Evolutionary conservation across 257 asterid genomes (phyloP).

Genomic region (Asclepias syriaca): DNA sequence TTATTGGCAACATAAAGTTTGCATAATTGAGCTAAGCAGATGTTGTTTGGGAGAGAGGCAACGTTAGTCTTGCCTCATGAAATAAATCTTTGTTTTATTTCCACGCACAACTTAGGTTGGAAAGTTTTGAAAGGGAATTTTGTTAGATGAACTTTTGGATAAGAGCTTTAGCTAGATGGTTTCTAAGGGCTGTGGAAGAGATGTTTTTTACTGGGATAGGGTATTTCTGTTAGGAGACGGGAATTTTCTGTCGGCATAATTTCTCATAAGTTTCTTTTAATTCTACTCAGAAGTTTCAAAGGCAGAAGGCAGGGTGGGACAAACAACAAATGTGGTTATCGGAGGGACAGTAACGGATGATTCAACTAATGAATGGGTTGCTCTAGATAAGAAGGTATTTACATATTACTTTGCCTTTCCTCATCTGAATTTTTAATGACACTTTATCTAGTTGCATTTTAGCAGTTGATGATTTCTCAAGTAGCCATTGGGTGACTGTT

Average conservation of each 20-base stretch:
- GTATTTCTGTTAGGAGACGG: not conserved
- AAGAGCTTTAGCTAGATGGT: not conserved
- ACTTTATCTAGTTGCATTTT: not conserved
- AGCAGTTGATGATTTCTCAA: not conserved
- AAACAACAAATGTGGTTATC: conserved; percentile 77
- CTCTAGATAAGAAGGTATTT: conserved; percentile 68
- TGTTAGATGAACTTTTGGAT: not conserved
- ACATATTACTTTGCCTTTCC: not conserved
- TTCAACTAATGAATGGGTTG: conserved; percentile 76
- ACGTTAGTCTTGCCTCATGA: not conserved
- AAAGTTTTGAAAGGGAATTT: not conserved
- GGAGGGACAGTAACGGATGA: conserved; percentile 86
- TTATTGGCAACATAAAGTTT: not conserved
- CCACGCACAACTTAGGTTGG: not conserved
- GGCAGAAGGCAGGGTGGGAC: conserved; percentile 87
- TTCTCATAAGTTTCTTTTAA: conserved; percentile 11
- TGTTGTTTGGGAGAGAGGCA: not conserved
- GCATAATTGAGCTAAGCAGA: not conserved
- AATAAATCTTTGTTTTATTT: not conserved
- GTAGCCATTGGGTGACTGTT: not conserved
- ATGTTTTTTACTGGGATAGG: not conserved
- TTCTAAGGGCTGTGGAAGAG: not conserved
- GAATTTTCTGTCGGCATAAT: not conserved
- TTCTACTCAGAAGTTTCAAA: conserved; percentile 66
- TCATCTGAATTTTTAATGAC: not conserved